Base-by-base conservation (phyloP, 768 basidiomycete genomes). In the Amanita subjunquillea region DNA sequence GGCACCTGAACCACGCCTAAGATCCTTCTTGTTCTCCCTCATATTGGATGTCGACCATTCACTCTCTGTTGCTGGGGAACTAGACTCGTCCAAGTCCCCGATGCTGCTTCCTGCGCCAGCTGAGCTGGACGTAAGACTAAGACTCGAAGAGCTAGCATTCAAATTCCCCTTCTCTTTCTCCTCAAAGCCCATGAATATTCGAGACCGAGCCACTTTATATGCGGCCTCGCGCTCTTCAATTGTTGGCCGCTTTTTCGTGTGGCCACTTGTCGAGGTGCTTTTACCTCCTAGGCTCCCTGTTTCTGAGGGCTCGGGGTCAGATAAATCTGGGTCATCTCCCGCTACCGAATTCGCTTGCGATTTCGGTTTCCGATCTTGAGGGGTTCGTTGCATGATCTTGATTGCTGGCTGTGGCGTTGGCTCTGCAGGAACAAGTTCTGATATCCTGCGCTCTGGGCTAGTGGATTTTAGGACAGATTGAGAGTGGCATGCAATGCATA, bases 151-250 rank as follows among this genome's bases (percentile, higher is more conserved):
- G 61, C 84, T 85, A 6, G 85, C 80, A 62, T 80, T 89, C 67
- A 82, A 74, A 57, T 86, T 84, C 51, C 77, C 79, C 63, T 83
- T 81, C 53, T 78, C 79, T 62, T 82, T 83, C 59, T 87, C 85
- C 63, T 87, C 77, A 58, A 90, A 88, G 57, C 69, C 83, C 79
- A 87, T 85, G 69, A 92, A 92, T 58, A 92, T 92, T 52, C 90
- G 79, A 36, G 81, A 84, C 43, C 91, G 80, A 27, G 90, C 90
- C 65, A 88, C 83, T 50, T 87, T 86, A 59, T 92, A 92, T n/a
- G 88, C 91, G 0, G 87, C 91, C 62, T 87, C 88, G 30, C 90
- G 84, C 64, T 92, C 83, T 60, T 87, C 85, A 22, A 92, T 82
- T 2, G 91, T 91, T 71, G 81, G 79, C 29, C 77, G 76, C 62